Conservation (phyloP, 1,284 basidiomycete species). For the Porogramme epimiltina region DNA sequence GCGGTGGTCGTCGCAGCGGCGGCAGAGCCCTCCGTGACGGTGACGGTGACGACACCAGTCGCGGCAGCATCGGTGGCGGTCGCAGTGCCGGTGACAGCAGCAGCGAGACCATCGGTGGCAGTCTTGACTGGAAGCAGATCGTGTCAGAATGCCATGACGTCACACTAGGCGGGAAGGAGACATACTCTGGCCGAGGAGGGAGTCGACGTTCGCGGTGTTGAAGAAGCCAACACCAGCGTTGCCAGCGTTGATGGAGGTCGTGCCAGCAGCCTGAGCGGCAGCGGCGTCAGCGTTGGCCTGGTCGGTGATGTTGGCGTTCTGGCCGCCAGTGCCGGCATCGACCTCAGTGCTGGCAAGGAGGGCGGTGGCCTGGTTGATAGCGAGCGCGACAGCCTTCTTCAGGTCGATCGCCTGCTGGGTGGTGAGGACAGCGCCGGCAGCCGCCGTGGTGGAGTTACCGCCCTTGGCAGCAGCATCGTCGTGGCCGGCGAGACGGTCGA, state of each 20-base stretch:
- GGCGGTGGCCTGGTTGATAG: conserved; percentile 9
- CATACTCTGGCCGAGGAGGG: conserved; percentile 9
- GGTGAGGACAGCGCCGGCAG: conserved; percentile 1
- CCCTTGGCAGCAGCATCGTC: conserved; percentile 8
- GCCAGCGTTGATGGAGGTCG: conserved; percentile 13
- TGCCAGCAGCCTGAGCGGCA: background rate
- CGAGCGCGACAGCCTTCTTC: conserved; percentile 9
- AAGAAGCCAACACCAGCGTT: conserved; percentile 11
- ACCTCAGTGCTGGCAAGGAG: conserved; percentile 4
- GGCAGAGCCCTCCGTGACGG: background rate
- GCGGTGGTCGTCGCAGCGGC: conserved; percentile 1
- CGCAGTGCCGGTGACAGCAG: conserved; percentile 3
- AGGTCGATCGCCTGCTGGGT: conserved; percentile 10
- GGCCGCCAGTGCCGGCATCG: conserved; percentile 8
- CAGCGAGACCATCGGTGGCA: conserved; percentile 4
- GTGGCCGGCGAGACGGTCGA: conserved; percentile 8
- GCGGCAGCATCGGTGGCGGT: background rate
- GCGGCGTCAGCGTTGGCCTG: conserved; percentile 8
- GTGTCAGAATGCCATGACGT: background rate
- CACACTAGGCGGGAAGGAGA: background rate
- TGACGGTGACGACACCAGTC: background rate
- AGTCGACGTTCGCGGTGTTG: conserved; percentile 9
- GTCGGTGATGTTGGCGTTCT: conserved; percentile 8
- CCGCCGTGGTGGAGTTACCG: conserved; percentile 7
- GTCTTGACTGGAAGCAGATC: conserved; percentile 1